Evolutionary conservation across 108 stramenopile species (phyloP).

Genomic region (Fistulifera solaris): DNA sequence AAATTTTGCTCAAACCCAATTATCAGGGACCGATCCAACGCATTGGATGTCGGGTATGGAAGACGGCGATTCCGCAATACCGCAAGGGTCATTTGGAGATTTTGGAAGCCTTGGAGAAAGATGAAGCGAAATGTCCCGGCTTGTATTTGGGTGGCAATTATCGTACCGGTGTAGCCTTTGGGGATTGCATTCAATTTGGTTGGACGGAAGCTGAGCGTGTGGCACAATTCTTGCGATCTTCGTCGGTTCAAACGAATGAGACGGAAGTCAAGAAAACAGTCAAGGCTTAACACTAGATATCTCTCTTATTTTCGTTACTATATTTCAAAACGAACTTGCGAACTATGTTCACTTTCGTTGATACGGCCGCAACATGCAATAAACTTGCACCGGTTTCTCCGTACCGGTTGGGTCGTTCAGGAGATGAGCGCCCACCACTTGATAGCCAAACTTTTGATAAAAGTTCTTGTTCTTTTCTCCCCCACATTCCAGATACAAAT

Average conservation of each 20-base stretch:
- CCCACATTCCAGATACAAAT: slow-evolving; percentile 8
- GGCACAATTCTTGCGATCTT: slow-evolving; percentile 7
- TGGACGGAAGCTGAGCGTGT: slow-evolving; percentile 78
- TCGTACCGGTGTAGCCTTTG: slow-evolving; percentile 89
- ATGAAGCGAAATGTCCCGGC: slow-evolving; percentile 44
- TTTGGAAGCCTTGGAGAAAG: slow-evolving; percentile 44
- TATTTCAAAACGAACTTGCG: too few relatives aligned
- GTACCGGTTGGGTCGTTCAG: not conserved
- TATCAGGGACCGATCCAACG: slow-evolving; percentile 73
- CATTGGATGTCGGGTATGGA: slow-evolving; percentile 83
- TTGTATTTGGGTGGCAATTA: slow-evolving; percentile 90
- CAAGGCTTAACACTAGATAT: too few relatives aligned
- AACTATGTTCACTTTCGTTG: too few relatives aligned
- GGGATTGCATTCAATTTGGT: slow-evolving; percentile 92
- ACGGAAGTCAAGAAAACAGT: too few relatives aligned
- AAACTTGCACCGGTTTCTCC: too few relatives aligned
- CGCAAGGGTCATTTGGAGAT: slow-evolving; percentile 71
- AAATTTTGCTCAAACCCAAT: slow-evolving; percentile 59
- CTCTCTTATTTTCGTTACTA: too few relatives aligned
- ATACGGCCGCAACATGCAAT: too few relatives aligned
- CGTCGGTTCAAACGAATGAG: not conserved
- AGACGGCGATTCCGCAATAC: slow-evolving; percentile 92
- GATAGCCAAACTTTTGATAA: slow-evolving; percentile 9
- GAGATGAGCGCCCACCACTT: not conserved
- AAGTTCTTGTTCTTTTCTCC: slow-evolving; percentile 1